Base-by-base conservation (phyloP, 306 rosid genomes). In the Malus orientalis region DNA sequence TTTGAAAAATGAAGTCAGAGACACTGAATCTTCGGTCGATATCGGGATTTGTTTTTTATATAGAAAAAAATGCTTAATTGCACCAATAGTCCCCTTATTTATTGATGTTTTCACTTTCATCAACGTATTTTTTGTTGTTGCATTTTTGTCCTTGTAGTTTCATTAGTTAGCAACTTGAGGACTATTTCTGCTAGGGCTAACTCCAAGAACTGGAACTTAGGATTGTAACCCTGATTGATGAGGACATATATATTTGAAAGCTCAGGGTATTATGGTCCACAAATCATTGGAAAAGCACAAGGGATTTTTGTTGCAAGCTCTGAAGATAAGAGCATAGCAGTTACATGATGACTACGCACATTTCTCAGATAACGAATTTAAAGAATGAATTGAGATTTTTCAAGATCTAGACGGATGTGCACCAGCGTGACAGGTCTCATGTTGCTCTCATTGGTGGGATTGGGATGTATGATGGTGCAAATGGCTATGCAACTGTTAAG, bases 371-470 rank as follows among this genome's bases (percentile, higher is more conserved):
- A 76, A 67, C n/a, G 86, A 70, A 4, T 82, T 30, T 30, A 30
- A 75, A 82, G 44, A 84, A 85, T 71, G 98, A 89, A 8, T 27
- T 93, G 63, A 87, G 86, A 40, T 55, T 93, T 30, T 93, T 88
- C 67, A 93, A 97, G 81, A 84, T 89, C 15, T 82, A 78, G 57
- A 81, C 20, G 3, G 87, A 89, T 73, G 88, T 76, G 30, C 65
- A 77, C 32, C 90, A n/a, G 14, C 15, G 1, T 22, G 29, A 77
- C 45, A 93, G 87, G 85, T 91, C 98, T 76, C 97, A 91, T 76
- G 83, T 91, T 79, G 87, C 93, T 5, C 87, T 93, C 16, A 89
- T 93, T 85, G 98, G 98, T 65, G 98, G 98, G 20, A 77, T 74
- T 29, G 98, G 97, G 51, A 91, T 87, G 83, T 93, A 82, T 59